Percentiles rank a stretch among this genome's conserved stretches.
Evolutionary conservation across 768 basidiomycete species (phyloP).

Genomic region (Mycena chlorophos): DNA sequence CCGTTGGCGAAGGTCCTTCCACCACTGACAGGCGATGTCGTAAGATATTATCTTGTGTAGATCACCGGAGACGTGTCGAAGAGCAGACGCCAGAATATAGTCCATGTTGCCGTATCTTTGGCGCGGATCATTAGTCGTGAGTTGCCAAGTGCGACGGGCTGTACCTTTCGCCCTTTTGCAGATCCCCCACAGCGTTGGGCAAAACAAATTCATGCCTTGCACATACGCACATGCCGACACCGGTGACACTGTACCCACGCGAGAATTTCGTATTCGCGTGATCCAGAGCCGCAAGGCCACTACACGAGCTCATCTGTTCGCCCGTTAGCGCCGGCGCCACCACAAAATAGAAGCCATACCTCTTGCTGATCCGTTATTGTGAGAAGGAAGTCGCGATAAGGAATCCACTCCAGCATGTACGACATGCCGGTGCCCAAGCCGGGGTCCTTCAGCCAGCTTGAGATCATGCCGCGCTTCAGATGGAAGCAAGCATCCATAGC

Average conservation of each 20-base stretch:
- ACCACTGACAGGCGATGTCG: slow-evolving; percentile 36
- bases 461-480: slow-evolving; percentile 28
- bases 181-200: not conserved
- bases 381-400: not conserved
- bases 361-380: not conserved
- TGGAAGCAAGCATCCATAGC: too few species aligned
- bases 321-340: too few species aligned
- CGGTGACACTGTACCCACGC: slow-evolving; percentile 1
- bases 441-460: slow-evolving; percentile 24
- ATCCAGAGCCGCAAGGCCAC: too few species aligned
- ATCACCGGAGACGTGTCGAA: slow-evolving; percentile 15
- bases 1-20: slow-evolving; percentile 21
- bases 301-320: too few species aligned
- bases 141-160: not conserved
- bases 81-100: slow-evolving; percentile 28
- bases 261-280: too few species aligned
- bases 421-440: slow-evolving; percentile 27
- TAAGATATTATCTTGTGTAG: slow-evolving; percentile 26
- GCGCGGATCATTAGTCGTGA: not conserved
- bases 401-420: slow-evolving; percentile 11
- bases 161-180: not conserved
- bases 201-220: not conserved
- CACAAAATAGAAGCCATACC: not conserved
- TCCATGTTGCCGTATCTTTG: slow-evolving; percentile 42
- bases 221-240: slow-evolving; percentile 8